Conservation (phyloP, 331 rosid genomes). For the Acacia concinna region DNA sequence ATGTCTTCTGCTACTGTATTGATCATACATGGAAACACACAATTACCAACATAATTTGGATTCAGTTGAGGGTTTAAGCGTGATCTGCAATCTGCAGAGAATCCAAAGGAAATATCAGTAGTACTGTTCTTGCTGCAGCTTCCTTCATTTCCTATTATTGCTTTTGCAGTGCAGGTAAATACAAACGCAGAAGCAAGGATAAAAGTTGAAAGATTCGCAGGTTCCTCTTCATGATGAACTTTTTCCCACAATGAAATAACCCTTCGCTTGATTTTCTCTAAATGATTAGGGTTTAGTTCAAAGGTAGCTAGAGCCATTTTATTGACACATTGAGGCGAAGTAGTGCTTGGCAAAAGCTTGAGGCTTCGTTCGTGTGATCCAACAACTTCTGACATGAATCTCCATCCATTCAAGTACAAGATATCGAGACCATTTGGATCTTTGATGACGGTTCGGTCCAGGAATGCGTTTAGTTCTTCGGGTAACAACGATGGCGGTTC, state of each 20-base stretch:
- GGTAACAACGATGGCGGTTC: neutral
- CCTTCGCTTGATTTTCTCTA: conserved; percentile 25
- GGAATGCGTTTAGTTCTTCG: conserved; percentile 14
- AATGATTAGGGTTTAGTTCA: conserved; percentile 18
- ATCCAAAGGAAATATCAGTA: neutral
- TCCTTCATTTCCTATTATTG: neutral
- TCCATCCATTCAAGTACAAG: neutral
- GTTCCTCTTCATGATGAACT: neutral
- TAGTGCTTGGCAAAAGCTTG: neutral
- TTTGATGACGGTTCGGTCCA: conserved; percentile 4
- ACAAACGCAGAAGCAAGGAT: conserved; percentile 15
- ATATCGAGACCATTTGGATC: neutral
- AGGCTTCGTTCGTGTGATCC: neutral
- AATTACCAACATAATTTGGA: conserved; percentile 34
- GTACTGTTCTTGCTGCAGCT: no score
- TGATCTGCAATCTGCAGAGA: conserved; percentile 26
- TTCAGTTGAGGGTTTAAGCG: conserved; percentile 24
- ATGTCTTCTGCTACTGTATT: neutral
- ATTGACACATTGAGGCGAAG: neutral
- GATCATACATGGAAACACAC: neutral
- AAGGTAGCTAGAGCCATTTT: conserved; percentile 27
- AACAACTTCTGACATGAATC: neutral
- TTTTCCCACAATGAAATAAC: neutral
- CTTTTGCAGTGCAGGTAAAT: conserved; percentile 31
- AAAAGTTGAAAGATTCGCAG: conserved; percentile 16